These are phyloP conservation scores for Xylaria longipes DNA, from an alignment of 495 filamentous ascomycete species.

Conservation along the genomic window DNA sequence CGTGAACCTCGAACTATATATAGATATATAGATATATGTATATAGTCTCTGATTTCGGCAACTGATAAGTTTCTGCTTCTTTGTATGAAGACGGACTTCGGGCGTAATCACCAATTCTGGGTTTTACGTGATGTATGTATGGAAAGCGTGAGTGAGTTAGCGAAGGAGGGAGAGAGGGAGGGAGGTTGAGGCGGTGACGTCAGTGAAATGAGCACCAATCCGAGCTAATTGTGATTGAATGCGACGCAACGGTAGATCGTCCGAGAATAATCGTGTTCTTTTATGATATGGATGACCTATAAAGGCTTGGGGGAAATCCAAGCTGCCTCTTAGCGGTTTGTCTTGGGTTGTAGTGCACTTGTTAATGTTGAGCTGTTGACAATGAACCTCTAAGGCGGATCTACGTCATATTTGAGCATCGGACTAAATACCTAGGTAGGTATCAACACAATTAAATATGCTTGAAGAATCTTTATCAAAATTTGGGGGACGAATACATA, in stretches of 20 bases:
- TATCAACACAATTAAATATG: not conserved
- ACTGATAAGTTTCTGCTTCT: not conserved
- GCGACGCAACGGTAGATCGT: too few relatives aligned
- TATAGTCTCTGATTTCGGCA: not conserved
- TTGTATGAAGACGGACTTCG: not conserved
- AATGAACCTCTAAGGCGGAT: not conserved
- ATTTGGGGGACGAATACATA: not conserved
- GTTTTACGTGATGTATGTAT: not conserved
- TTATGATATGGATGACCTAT: not conserved
- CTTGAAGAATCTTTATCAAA: not conserved
- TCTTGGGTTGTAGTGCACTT: not conserved
- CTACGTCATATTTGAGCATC: not conserved
- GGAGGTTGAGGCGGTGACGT: not conserved
- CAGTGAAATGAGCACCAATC: not conserved
- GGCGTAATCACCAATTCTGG: not conserved
- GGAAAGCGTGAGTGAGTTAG: not conserved
- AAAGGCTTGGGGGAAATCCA: not conserved
- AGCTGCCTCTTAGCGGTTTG: not conserved
- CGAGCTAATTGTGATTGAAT: too few relatives aligned
- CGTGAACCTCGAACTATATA: not conserved
- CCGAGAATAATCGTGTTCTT: too few relatives aligned
- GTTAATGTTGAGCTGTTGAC: not conserved
- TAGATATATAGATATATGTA: not conserved
- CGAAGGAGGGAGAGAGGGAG: not conserved
- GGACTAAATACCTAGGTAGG: not conserved